Evolutionary conservation across 805 yeast species (phyloP).

Genomic region (Saturnispora ahearnii): DNA sequence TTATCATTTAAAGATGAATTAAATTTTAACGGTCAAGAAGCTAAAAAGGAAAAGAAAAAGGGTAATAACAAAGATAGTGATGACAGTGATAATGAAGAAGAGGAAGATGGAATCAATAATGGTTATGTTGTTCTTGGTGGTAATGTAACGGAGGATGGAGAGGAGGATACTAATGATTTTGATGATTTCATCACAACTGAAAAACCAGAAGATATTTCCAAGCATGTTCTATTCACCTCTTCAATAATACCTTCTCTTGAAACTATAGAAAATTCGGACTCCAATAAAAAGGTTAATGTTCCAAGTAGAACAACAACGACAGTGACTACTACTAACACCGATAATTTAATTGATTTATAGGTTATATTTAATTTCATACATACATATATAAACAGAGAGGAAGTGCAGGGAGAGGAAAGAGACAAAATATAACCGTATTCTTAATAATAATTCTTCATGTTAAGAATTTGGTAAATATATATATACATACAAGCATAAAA

Average conservation of each 20-base stretch:
- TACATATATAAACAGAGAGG: neutral
- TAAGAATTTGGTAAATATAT: neutral
- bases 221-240: too few species aligned
- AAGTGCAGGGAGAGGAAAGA: neutral
- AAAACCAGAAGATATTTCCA: neutral
- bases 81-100: conserved; percentile 3
- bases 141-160: neutral
- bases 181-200: neutral
- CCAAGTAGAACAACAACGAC: too few species aligned
- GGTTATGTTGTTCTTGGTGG: neutral
- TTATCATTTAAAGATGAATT: neutral
- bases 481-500: neutral
- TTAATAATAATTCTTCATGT: neutral
- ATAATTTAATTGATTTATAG: conserved; percentile 8
- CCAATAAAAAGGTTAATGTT: neutral
- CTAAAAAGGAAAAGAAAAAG: neutral
- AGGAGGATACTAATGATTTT: neutral
- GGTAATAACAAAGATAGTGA: neutral
- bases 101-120: neutral
- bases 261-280: neutral
- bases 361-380: neutral
- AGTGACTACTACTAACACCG: neutral
- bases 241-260: too few species aligned
- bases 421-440: neutral
- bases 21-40: neutral